Conservation (phyloP, 768 basidiomycete genomes). For the Solioccasus polychromus region DNA sequence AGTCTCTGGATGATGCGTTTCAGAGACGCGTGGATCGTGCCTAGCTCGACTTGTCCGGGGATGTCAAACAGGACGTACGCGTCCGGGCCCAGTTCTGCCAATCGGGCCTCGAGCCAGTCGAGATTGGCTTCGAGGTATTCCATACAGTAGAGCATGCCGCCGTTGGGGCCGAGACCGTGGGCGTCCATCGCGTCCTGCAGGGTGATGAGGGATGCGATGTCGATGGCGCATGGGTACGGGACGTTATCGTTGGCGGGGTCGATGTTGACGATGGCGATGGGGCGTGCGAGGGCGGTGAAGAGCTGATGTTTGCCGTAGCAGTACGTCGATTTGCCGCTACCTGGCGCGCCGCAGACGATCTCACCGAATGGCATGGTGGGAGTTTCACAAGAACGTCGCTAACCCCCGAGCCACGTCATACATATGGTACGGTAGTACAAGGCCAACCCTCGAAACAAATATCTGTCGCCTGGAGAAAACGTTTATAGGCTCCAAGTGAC, state of each 20-base stretch:
- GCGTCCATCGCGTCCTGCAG: slow-evolving; percentile 84
- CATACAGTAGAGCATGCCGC: slow-evolving; percentile 94
- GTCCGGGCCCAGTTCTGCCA: slow-evolving; percentile 65
- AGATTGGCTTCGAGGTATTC: slow-evolving; percentile 95
- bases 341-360: slow-evolving; percentile 82
- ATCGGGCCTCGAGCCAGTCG: slow-evolving; percentile 76
- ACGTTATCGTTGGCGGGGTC: slow-evolving; percentile 92
- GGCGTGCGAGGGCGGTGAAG: slow-evolving; percentile 80
- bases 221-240: slow-evolving; percentile 88
- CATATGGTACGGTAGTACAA: too few species aligned
- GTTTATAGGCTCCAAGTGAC: too few species aligned
- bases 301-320: slow-evolving; percentile 88
- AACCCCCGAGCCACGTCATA: too few species aligned
- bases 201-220: slow-evolving; percentile 82
- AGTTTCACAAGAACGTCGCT: too few species aligned
- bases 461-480: too few species aligned
- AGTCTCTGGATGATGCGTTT: slow-evolving; percentile 73
- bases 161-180: slow-evolving; percentile 88
- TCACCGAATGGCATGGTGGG: slow-evolving; percentile 82
- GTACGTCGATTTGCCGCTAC: slow-evolving; percentile 86
- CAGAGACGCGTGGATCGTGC: slow-evolving; percentile 91
- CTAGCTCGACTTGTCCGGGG: slow-evolving; percentile 96
- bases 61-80: slow-evolving; percentile 93
- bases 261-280: slow-evolving; percentile 89
- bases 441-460: too few species aligned